Base-by-base conservation (phyloP, 148 eudicot species). In the Arbutus unedo region DNA sequence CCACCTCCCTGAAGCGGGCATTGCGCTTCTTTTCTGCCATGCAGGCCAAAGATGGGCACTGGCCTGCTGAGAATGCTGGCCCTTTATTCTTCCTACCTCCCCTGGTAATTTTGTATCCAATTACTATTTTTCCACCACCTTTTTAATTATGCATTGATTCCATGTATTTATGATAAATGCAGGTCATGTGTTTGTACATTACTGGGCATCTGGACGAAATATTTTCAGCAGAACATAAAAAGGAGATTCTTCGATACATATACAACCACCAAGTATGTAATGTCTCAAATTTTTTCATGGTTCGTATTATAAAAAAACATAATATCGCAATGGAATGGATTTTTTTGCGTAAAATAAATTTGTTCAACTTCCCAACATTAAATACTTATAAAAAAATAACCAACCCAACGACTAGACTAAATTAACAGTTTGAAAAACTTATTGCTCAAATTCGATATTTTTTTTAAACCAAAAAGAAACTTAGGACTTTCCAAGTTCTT, bases 51-150 rank as follows among this genome's bases (percentile, higher is more conserved):
- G 85, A 83, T 60, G 85, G 85, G 15, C 85, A 83, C 23, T 83
- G 85, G 85, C 77, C 85, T 3, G 85, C 85, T 4, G 85, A 83
- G 57, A 83, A 83, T 70, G 82, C 85, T 0, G 85, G 85, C 5
- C 85, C 85, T 8, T 47, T 83, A 6, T 83, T 43, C 71, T 83
- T 83, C 60, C 15, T 78, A 5, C 85, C 85, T 79, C 85, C 85
- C 48, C 72, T 83, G 82, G 85, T 83, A 66, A 23, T 53, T 78
- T 50, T 71, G 19, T n/a, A n/a, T 48, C 38, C 55, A n/a, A 9
- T 21, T 38, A 48, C 44, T 23, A 74, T n/a, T 21, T 49, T 21
- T 38, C 38, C 13, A 5, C 10, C 71, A 66, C 25, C n/a, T n/a
- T 25, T 10, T 3, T 23, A 64, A 49, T 49, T 49, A 4, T 5